phyloP scores from a whole-genome alignment of 805 yeast genomes.

The Sungouiella blattae region DNA sequence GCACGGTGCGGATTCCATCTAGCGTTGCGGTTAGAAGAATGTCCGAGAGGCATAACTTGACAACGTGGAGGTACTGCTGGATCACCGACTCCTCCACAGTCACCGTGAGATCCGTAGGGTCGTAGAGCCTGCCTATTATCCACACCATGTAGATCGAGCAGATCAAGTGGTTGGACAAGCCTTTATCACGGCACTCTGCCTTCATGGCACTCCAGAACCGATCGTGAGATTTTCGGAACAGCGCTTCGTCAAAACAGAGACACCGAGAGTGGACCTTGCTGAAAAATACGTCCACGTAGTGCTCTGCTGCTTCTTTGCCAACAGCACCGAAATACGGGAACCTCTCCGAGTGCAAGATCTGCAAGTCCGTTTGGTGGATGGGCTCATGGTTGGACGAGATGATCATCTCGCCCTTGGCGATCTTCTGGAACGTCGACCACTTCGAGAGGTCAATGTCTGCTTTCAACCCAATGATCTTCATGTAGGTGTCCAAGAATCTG shows the following conservation, averaged over 20 bases:
- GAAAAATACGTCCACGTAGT: conserved; percentile 37
- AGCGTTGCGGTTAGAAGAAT: conserved; percentile 42
- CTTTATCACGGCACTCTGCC: neutral
- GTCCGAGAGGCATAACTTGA: conserved; percentile 41
- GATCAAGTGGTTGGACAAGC: conserved; percentile 13
- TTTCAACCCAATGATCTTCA: neutral
- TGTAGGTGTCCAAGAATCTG: neutral
- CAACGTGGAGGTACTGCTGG: conserved; percentile 35
- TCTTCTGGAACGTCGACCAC: neutral
- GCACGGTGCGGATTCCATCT: conserved; percentile 42
- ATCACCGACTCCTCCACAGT: conserved; percentile 22
- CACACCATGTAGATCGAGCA: conserved; percentile 48
- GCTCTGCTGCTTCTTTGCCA: conserved; percentile 31
- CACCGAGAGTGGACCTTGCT: conserved; percentile 43
- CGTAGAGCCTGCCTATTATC: conserved; percentile 36
- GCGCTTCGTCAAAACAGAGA: conserved; percentile 27
- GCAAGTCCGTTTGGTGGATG: neutral
- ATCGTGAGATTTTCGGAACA: neutral
- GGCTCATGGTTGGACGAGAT: conserved; percentile 3
- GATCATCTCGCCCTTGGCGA: neutral
- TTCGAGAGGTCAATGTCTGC: neutral
- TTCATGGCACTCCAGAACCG: conserved; percentile 1
- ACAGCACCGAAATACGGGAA: conserved; percentile 39
- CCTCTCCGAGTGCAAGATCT: neutral
- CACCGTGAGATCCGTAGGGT: conserved; percentile 3